Evolutionary conservation across 116 monocot species (phyloP).

Genomic region (Iris pallida): DNA sequence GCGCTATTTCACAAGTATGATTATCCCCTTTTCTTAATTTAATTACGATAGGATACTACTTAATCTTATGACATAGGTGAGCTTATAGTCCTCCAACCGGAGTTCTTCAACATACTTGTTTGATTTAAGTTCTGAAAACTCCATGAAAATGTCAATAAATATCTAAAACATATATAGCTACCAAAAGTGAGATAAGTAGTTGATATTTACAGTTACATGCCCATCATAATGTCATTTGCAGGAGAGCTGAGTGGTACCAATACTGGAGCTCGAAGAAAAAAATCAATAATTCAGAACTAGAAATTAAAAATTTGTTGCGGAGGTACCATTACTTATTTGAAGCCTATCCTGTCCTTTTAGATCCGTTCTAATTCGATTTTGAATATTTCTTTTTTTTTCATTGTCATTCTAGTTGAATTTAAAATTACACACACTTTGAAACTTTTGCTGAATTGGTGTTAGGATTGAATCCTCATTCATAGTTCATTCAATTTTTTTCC

Average conservation of each 20-base stretch:
- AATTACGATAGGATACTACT: not conserved
- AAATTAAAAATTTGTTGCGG: no score
- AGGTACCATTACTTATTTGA: no score
- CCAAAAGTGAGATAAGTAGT: not conserved
- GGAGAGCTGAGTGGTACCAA: constrained; percentile 52
- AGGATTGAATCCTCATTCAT: no score
- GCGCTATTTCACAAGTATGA: constrained; percentile 58
- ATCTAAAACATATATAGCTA: not conserved
- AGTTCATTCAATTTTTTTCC: no score
- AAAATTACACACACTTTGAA: no score
- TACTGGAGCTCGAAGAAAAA: constrained; percentile 78
- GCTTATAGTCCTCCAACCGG: not conserved
- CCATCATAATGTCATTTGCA: constrained; percentile 9
- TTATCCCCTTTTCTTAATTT: not conserved
- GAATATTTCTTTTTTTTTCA: no score
- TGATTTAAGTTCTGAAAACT: no score
- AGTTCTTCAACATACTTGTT: not conserved
- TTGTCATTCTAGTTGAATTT: no score
- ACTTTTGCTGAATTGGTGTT: no score
- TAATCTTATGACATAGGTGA: not conserved
- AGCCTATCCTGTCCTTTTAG: no score
- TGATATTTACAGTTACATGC: not conserved
- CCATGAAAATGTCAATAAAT: not conserved
- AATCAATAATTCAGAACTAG: no score
- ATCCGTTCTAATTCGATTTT: no score